Evolutionary conservation across 148 eudicot genomes (phyloP), one percentile per base, ranked within the genome.

Genomic region (Rhododendron molle): DNA sequence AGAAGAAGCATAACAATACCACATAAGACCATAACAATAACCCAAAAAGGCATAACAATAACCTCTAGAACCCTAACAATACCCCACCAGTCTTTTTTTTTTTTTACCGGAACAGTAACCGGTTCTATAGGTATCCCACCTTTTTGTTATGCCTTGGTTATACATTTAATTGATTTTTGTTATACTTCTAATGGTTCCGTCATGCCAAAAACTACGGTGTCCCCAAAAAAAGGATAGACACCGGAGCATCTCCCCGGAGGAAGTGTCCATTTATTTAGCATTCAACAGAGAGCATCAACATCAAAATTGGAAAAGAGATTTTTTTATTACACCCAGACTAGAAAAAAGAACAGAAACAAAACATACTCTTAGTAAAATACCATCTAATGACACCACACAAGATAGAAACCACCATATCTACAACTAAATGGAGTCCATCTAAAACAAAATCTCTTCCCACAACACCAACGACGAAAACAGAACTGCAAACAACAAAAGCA

Each of bases 391-490:
- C 50, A 77, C 52, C 80, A 43, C 80, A 10, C 52, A 36, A 62
- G 20, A 77, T 52, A 77, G 52, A 77, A 23, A 77, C 28, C n/a
- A 77, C 80, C 80, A 44, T 77, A 77, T 77, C 80, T 77, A 77
- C 80, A 67, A 23, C 80, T 10, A 28, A 38, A 18, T 21, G 6
- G 79, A 40, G 79, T 38, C 26, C 44, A 36, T 74, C 80, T 40
- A 40, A 40, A 40, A 40, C 49, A 40, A 76, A 76, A 76, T 76
- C 47, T 21, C 80, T 76, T 36, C 80, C 23, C 80, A 21, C 50
- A 9, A 76, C 80, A 76, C 12, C 1, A 40, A 38, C 1, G 49
- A 43, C 49, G 32, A 69, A 80, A 80, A 50, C 56, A 54, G 23
- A 49, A 49, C 18, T 7, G 82, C 82, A 69, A 69, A 28, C 7